These are phyloP conservation scores for Globisporangium heterothallicum DNA, from an alignment of 352 stramenopile species.

Conservation along the genomic window DNA sequence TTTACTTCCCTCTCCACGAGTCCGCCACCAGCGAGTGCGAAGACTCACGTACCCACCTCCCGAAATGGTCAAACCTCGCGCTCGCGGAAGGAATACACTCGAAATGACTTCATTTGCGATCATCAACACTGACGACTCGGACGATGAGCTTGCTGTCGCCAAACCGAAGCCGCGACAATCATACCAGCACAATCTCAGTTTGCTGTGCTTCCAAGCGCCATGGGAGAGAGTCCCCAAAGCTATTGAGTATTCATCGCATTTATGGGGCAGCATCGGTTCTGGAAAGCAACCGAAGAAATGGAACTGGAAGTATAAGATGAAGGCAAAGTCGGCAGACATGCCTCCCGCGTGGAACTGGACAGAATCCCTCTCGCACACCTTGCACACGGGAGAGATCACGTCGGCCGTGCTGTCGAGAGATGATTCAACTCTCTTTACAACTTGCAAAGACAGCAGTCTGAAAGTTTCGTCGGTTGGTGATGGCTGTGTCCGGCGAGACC, in stretches of 20 bases:
- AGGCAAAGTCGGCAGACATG: slow-evolving; percentile 24
- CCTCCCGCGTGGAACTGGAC: slow-evolving; percentile 44
- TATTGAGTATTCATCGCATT: slow-evolving; percentile 27
- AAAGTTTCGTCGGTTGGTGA: slow-evolving; percentile 41
- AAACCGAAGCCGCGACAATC: slow-evolving; percentile 6
- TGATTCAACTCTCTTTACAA: slow-evolving; percentile 44
- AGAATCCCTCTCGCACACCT: slow-evolving; percentile 23
- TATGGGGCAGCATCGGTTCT: slow-evolving; percentile 28
- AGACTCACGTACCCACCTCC: slow-evolving; percentile 17
- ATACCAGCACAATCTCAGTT: slow-evolving; percentile 18
- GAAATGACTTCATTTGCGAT: slow-evolving; percentile 22
- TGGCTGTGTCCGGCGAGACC: slow-evolving; percentile 20
- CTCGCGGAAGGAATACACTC: slow-evolving; percentile 17
- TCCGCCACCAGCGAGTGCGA: slow-evolving; percentile 16
- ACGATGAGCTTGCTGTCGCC: slow-evolving; percentile 20
- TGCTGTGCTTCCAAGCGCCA: slow-evolving; percentile 41
- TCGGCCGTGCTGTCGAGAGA: slow-evolving; percentile 53
- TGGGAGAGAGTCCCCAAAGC: slow-evolving; percentile 29
- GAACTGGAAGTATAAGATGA: slow-evolving; percentile 42
- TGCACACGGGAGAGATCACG: slow-evolving; percentile 66
- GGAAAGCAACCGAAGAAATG: slow-evolving; percentile 44
- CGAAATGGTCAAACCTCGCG: not conserved
- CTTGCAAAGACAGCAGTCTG: slow-evolving; percentile 62
- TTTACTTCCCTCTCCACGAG: slow-evolving; percentile 29
- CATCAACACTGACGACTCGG: slow-evolving; percentile 25